These are phyloP conservation scores for Microbotryum scabiosae DNA, from an alignment of 1,284 basidiomycete genomes.

Conservation along the genomic window DNA sequence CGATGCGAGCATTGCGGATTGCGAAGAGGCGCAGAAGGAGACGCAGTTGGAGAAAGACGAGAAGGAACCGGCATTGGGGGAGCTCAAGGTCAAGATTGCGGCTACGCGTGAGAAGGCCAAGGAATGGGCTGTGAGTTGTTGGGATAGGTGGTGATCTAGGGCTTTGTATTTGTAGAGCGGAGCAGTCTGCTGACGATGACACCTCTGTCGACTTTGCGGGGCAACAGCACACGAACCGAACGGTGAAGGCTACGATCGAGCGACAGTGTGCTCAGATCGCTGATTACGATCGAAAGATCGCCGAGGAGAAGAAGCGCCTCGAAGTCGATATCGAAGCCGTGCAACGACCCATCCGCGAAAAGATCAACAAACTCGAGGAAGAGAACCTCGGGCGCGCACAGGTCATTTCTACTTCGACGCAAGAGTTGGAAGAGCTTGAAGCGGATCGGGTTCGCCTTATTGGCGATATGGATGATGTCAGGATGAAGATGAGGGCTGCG, in stretches of 20 bases:
- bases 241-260: constrained; percentile 4
- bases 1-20: constrained; percentile 2
- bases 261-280: constrained; percentile 46
- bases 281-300: constrained; percentile 50
- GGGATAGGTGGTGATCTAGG: not conserved
- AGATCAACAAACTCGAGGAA: constrained; percentile 11
- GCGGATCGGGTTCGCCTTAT: not conserved
- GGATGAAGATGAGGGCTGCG: not conserved
- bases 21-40: constrained; percentile 26
- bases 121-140: not conserved
- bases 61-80: constrained; percentile 34
- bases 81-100: constrained; percentile 6
- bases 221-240: constrained; percentile 12
- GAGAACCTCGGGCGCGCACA: constrained; percentile 4
- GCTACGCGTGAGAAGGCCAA: constrained; percentile 5
- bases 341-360: constrained; percentile 27
- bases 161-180: no score
- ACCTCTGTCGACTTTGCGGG: not conserved
- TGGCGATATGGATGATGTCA: constrained; percentile 2
- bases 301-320: constrained; percentile 50
- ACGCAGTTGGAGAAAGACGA: constrained; percentile 46
- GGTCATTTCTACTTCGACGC: not conserved
- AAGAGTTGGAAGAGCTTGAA: not conserved
- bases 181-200: no score
- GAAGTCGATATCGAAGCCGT: constrained; percentile 50